phyloP scores from a whole-genome alignment of 2,329 filamentous ascomycete genomes.

The Epichloe elymi region DNA sequence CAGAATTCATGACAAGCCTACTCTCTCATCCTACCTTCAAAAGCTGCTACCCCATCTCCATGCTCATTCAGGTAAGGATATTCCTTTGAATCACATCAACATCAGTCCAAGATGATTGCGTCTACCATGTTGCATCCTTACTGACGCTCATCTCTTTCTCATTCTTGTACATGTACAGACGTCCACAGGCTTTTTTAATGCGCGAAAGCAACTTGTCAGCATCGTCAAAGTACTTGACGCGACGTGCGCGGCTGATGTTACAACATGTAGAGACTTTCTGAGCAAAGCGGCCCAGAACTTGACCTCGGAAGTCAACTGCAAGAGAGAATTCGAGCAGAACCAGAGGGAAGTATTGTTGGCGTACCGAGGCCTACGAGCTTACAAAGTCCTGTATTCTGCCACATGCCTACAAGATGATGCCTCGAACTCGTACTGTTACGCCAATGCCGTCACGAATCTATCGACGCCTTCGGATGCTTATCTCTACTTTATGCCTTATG shows the following conservation, averaged over 20 bases:
- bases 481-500: constrained; percentile 76
- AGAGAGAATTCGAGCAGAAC: constrained; percentile 50
- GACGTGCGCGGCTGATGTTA: constrained; percentile 56
- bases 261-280: constrained; percentile 54
- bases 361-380: constrained; percentile 63
- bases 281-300: constrained; percentile 51
- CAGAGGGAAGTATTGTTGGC: constrained; percentile 63
- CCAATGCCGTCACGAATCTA: constrained; percentile 67
- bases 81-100: neutral
- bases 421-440: constrained; percentile 64
- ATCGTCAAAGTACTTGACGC: constrained; percentile 69
- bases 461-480: constrained; percentile 60
- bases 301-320: constrained; percentile 50
- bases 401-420: constrained; percentile 61
- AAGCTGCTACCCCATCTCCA: constrained; percentile 68
- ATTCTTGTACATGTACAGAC: constrained; percentile 36
- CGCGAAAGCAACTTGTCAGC: constrained; percentile 53
- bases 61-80: constrained; percentile 58
- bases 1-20: constrained; percentile 54
- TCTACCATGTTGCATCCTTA: neutral
- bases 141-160: neutral
- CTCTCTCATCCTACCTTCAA: constrained; percentile 54
- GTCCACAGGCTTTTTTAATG: constrained; percentile 73
- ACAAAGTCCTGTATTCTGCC: constrained; percentile 65
- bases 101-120: neutral